These are phyloP conservation scores for Yamadazyma sp. DNA, from an alignment of 1,139 yeast species.

Conservation along the genomic window DNA sequence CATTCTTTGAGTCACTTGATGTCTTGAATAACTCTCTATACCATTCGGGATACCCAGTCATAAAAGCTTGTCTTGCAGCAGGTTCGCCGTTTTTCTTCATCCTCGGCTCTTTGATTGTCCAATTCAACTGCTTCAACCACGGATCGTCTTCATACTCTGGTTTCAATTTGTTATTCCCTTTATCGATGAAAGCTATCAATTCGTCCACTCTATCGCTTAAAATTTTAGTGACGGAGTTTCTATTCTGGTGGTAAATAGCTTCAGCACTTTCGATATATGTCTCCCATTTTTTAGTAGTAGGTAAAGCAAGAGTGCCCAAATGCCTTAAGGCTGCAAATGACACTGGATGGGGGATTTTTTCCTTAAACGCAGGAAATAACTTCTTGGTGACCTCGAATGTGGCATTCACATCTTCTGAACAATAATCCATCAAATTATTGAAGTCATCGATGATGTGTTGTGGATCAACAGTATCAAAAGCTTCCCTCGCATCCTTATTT, in stretches of 20 bases:
- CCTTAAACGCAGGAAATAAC: slow-evolving; percentile 66
- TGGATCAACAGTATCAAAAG: slow-evolving; percentile 57
- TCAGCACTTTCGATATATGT: slow-evolving; percentile 72
- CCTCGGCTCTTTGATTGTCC: slow-evolving; percentile 67
- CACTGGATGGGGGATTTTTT: slow-evolving; percentile 88
- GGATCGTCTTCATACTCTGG: slow-evolving; percentile 58
- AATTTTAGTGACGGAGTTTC: slow-evolving; percentile 55
- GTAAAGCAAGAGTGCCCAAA: slow-evolving; percentile 74
- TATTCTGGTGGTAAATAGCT: slow-evolving; percentile 57
- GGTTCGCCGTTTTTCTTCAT: slow-evolving; percentile 74
- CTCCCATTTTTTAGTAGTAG: slow-evolving; percentile 77
- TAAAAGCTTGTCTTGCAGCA: slow-evolving; percentile 68
- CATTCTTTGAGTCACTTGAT: slow-evolving; percentile 24
- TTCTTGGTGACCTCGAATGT: slow-evolving; percentile 71
- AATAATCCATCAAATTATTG: slow-evolving; percentile 65
- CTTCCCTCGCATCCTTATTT: slow-evolving; percentile 66
- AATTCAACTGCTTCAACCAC: slow-evolving; percentile 87
- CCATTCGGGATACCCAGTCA: slow-evolving; percentile 96
- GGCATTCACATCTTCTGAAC: slow-evolving; percentile 80
- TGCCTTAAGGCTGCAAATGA: slow-evolving; percentile 85
- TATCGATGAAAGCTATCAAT: slow-evolving; percentile 41
- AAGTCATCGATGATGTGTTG: slow-evolving; percentile 58
- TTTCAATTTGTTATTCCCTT: slow-evolving; percentile 26
- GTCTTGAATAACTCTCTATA: slow-evolving; percentile 69
- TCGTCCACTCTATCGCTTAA: slow-evolving; percentile 62